These are phyloP conservation scores for Zancudomyces culisetae DNA, from an alignment of 371 early-diverging fungal species.

Conservation along the genomic window DNA sequence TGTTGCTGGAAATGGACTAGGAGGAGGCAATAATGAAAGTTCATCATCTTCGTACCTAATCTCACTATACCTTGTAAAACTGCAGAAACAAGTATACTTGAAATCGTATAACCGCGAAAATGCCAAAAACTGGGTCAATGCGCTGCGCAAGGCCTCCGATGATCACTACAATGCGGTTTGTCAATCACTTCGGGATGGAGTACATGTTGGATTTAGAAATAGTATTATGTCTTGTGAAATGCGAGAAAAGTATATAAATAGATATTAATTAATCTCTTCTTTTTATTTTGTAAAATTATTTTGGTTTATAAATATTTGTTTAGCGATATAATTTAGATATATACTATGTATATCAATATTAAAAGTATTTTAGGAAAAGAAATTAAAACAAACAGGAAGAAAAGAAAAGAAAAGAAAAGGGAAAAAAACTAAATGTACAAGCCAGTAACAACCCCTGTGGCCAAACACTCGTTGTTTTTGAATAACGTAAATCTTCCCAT, in stretches of 20 bases:
- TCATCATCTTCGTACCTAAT: neutral
- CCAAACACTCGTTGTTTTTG: constrained; percentile 66
- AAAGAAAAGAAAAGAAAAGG: neutral
- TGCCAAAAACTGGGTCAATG: neutral
- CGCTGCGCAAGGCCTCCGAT: constrained; percentile 15
- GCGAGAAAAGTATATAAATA: no score
- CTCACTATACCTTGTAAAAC: neutral
- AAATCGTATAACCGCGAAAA: neutral
- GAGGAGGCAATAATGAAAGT: neutral
- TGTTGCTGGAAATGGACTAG: neutral
- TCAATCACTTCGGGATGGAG: constrained; percentile 17
- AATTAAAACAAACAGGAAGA: neutral
- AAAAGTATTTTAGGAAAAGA: constrained; percentile 15
- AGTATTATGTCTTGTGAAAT: constrained; percentile 19
- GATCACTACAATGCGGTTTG: constrained; percentile 19
- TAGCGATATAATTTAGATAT: no score
- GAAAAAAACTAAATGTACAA: constrained; percentile 11
- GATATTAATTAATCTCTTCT: no score
- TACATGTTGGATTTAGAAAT: constrained; percentile 23
- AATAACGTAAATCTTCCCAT: constrained; percentile 78
- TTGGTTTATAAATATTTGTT: no score
- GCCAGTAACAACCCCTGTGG: constrained; percentile 69
- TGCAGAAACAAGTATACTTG: neutral
- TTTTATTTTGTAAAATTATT: no score
- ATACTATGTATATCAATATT: no score